Conservation (phyloP, 257 asterid species). For the Verbascum thapsus region DNA sequence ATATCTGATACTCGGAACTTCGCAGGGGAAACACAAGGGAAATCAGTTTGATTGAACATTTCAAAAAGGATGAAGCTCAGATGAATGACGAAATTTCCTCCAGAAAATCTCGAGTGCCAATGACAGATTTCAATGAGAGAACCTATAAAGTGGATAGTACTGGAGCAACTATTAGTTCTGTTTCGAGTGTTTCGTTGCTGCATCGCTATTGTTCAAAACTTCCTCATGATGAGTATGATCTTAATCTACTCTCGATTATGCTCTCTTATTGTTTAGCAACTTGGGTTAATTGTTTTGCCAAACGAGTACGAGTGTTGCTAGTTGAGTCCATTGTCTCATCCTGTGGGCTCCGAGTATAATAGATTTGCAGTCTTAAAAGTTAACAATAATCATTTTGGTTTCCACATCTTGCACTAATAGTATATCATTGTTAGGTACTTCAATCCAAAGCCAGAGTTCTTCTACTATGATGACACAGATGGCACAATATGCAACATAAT, state of each 20-base stretch:
- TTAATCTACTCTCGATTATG: constrained; percentile 23
- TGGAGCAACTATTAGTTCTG: constrained; percentile 83
- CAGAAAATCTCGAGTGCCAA: constrained; percentile 49
- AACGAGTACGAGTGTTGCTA: too few species aligned
- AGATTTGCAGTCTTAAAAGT: too few species aligned
- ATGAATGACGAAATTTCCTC: constrained; percentile 78
- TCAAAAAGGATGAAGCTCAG: constrained; percentile 64
- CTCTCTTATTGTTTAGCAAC: neutral
- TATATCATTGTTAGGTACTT: constrained; percentile 63
- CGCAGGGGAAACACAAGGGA: constrained; percentile 73
- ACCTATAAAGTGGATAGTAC: constrained; percentile 72
- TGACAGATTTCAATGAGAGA: constrained; percentile 55
- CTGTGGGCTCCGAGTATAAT: too few species aligned
- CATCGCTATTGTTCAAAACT: constrained; percentile 92
- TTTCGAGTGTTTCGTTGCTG: constrained; percentile 77
- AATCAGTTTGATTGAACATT: constrained; percentile 65
- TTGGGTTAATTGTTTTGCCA: too few species aligned
- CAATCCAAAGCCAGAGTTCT: constrained; percentile 74
- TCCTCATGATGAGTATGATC: constrained; percentile 90
- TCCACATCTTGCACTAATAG: constrained; percentile 10
- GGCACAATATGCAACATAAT: constrained; percentile 73
- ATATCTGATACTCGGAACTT: constrained; percentile 33
- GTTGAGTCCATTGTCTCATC: too few species aligned
- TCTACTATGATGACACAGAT: constrained; percentile 61
- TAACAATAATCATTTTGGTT: constrained; percentile 19